These are phyloP conservation scores for Trichoderma breve DNA, from an alignment of 2,329 filamentous ascomycete genomes.

Conservation along the genomic window DNA sequence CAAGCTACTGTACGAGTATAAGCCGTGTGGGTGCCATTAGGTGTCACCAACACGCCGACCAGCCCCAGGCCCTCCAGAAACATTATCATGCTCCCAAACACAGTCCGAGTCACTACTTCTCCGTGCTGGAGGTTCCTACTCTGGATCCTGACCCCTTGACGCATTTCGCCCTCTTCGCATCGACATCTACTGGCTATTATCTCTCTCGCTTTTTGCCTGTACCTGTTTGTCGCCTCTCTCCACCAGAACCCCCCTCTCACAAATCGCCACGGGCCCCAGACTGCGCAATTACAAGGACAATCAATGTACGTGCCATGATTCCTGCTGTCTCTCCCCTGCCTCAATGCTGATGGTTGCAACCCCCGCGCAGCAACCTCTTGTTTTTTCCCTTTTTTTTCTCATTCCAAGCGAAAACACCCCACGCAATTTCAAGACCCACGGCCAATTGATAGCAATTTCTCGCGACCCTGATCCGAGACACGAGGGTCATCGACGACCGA, in stretches of 20 bases:
- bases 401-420: constrained; percentile 18
- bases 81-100: constrained; percentile 42
- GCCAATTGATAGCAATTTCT: constrained; percentile 18
- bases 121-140: constrained; percentile 42
- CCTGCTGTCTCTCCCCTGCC: constrained; percentile 5
- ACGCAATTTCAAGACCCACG: constrained; percentile 13
- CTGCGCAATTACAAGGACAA: neutral
- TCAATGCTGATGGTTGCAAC: constrained; percentile 17
- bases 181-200: neutral
- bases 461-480: constrained; percentile 19
- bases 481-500: constrained; percentile 14
- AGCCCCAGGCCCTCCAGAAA: constrained; percentile 20
- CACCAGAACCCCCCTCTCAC: neutral
- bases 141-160: constrained; percentile 41
- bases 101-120: constrained; percentile 38
- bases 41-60: constrained; percentile 20
- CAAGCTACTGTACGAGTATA: neutral
- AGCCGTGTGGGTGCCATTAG: constrained; percentile 17
- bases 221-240: neutral
- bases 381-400: neutral
- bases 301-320: neutral
- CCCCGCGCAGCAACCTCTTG: constrained; percentile 19
- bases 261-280: neutral
- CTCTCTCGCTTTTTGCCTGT: neutral
- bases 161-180: constrained; percentile 7